Conservation (phyloP, 1,139 yeast genomes). For the Citeromyces hawaiiensis region DNA sequence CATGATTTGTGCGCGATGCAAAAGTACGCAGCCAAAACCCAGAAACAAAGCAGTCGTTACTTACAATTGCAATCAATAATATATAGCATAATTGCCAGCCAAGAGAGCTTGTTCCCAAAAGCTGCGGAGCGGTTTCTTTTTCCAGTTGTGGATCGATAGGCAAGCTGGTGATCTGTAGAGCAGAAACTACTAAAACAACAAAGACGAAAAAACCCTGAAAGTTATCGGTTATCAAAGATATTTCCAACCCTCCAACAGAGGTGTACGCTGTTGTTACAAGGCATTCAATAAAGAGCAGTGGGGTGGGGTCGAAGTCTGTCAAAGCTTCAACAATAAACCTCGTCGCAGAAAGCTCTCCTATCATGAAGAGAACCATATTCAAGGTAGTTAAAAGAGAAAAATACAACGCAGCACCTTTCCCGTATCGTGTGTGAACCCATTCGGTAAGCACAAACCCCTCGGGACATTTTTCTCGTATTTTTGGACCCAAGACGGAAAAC, state of each 20-base stretch:
- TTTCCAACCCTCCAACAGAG: conserved; percentile 78
- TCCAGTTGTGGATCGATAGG: conserved; percentile 52
- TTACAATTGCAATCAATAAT: conserved; percentile 71
- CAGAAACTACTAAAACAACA: conserved; percentile 52
- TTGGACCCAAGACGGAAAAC: conserved; percentile 75
- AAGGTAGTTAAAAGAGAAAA: conserved; percentile 72
- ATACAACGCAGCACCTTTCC: conserved; percentile 57
- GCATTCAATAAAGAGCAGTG: conserved; percentile 78
- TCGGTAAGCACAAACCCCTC: conserved; percentile 90
- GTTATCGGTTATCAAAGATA: conserved; percentile 81
- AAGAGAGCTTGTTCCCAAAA: conserved; percentile 46
- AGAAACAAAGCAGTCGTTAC: conserved; percentile 82
- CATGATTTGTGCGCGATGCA: conserved; percentile 71
- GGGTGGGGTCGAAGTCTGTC: conserved; percentile 70
- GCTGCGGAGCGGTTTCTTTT: conserved; percentile 40
- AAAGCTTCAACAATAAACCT: conserved; percentile 63
- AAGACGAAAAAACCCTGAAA: conserved; percentile 73
- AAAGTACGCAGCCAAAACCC: conserved; percentile 94
- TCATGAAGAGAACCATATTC: conserved; percentile 80
- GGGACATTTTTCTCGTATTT: conserved; percentile 69
- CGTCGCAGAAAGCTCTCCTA: conserved; percentile 75
- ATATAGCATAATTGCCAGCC: conserved; percentile 90
- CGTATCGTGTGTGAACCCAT: conserved; percentile 82
- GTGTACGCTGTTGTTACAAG: conserved; percentile 82
- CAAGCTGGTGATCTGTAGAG: conserved; percentile 73